Evolutionary conservation across 768 basidiomycete genomes (phyloP), one percentile per base, ranked within the genome.

Genomic region (Suillus paluster): DNA sequence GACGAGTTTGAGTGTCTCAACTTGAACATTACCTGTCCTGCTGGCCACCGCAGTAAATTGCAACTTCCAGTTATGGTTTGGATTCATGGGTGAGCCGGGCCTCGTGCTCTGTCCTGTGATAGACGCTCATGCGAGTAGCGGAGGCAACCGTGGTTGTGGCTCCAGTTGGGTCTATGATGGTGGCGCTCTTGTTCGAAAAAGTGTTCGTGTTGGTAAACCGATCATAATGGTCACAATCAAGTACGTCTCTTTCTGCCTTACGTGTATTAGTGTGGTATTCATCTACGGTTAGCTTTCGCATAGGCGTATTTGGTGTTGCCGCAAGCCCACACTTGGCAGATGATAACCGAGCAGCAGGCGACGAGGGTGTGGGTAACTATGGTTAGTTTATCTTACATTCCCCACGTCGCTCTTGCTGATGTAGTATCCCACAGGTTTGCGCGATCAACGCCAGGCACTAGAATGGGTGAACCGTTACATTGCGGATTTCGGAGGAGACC

Each of bases 1-100:
- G 83, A 90, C 71, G 91, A 93, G 73, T 90, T 92, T 41, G 88
- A 90, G 57, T 93, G 91, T 73, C 78, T 92, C 25, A 93, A 92
- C 70, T 73, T 93, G 63, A 92, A 91, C 73, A 89, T 93, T 57
- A 91, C 90, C n/a, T 83, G 84, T 60, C 91, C 91, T 11, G 85
- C 82, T 27, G 84, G 83, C 19, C 77, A 86, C 21, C 78, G 73
- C 4, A 67, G 81, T 4, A 77, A 78, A 50, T 87, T 89, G 44
- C 81, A 78, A 46, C 64, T 88, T 17, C 91, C 91, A 7, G 90
- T 93, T 66, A 91, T 93, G 91, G 72, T 92, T 50, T 93, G 91
- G 91, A 79, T 93, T n/a, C 91, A 93, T 75, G 91, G 91, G 91
- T 92, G 67, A 48, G 86, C 77, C 10, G 67, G 45, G 86, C 78